A percentile compares a stretch with the other conserved stretches of the same genome.
These are phyloP conservation scores for Hypholoma sublateritium DNA, from an alignment of 768 basidiomycete species.

Conservation along the genomic window DNA sequence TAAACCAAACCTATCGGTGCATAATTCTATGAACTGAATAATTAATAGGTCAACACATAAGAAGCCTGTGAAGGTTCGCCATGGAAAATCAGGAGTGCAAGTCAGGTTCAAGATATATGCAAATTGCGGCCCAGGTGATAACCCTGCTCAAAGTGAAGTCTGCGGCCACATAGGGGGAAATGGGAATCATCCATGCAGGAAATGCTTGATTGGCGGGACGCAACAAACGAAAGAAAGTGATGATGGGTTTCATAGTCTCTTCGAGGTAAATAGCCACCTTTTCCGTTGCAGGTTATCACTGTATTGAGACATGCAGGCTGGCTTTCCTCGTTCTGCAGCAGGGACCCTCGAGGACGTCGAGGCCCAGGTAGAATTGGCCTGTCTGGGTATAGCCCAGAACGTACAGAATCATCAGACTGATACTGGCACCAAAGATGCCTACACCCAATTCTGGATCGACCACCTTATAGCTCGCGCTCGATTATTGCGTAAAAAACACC, in stretches of 20 bases:
- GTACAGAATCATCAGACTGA: neutral
- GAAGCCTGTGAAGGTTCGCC: constrained; percentile 1
- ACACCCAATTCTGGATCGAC: constrained; percentile 38
- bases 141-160: constrained; percentile 32
- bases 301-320: neutral
- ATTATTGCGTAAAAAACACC: constrained; percentile 18
- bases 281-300: neutral
- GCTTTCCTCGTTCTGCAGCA: neutral
- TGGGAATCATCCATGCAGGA: constrained; percentile 34
- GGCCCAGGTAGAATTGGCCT: neutral
- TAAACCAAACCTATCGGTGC: constrained; percentile 1
- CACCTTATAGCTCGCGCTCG: constrained; percentile 22
- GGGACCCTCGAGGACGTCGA: neutral
- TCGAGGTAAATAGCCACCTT: constrained; percentile 10
- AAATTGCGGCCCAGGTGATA: constrained; percentile 24
- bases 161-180: constrained; percentile 34
- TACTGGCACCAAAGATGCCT: constrained; percentile 33
- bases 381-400: neutral
- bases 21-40: neutral
- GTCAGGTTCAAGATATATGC: neutral
- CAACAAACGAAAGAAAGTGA: constrained; percentile 23
- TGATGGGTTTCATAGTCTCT: constrained; percentile 27
- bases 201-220: constrained; percentile 30
- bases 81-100: neutral
- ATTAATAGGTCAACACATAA: constrained; percentile 7